These are phyloP conservation scores for Elongisporangium prolatum DNA, from an alignment of 352 stramenopile genomes.

Conservation along the genomic window DNA sequence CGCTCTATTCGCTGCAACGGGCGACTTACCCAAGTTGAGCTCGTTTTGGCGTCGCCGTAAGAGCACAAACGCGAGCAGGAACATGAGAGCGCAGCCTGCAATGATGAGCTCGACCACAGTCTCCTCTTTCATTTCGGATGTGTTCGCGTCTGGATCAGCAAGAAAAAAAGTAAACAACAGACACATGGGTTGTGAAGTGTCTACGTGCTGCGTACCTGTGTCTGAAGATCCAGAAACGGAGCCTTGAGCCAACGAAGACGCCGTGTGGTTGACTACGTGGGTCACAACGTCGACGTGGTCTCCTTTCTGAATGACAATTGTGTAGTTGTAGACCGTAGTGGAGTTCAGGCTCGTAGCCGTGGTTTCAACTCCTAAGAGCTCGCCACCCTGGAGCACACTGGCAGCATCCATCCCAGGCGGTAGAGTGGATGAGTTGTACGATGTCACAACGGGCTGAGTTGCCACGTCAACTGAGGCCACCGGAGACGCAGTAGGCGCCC, in stretches of 20 bases:
- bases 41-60: conserved; percentile 6
- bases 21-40: background rate
- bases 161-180: background rate
- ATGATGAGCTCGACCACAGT: conserved; percentile 5
- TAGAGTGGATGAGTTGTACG: conserved; percentile 35
- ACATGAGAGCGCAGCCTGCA: conserved; percentile 5
- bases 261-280: background rate
- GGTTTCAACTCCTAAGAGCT: conserved; percentile 32
- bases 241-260: background rate
- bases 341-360: conserved; percentile 20
- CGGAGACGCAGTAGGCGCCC: background rate
- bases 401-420: conserved; percentile 18
- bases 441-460: conserved; percentile 11
- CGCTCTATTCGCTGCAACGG: background rate
- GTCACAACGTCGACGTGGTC: conserved; percentile 8
- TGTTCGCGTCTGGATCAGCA: background rate
- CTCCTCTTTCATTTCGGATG: background rate
- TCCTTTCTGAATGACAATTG: conserved; percentile 29
- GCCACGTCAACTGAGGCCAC: conserved; percentile 6
- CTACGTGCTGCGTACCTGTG: background rate
- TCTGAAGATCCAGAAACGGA: background rate
- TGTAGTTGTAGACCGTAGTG: conserved; percentile 30
- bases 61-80: conserved; percentile 7
- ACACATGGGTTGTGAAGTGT: background rate
- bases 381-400: conserved; percentile 26